These are phyloP conservation scores for Pinus tabuliformis DNA, from an alignment of 75 land plant species.

Conservation along the genomic window DNA sequence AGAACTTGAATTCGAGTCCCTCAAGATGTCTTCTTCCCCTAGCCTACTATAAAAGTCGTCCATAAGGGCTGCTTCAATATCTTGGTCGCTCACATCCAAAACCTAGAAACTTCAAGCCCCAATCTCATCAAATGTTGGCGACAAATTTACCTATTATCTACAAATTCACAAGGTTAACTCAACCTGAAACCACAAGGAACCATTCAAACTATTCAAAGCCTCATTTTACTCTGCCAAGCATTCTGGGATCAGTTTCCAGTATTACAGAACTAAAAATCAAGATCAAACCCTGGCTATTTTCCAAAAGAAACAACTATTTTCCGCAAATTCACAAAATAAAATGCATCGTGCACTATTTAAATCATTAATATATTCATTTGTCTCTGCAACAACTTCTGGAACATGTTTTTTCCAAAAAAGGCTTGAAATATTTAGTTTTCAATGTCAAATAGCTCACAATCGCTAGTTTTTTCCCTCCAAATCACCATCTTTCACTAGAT, in stretches of 20 bases:
- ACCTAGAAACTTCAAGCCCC: neutral
- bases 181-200: neutral
- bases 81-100: neutral
- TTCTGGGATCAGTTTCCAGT: neutral
- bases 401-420: neutral
- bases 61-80: constrained; percentile 3
- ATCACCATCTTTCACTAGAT: neutral
- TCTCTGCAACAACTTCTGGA: neutral
- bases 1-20: neutral
- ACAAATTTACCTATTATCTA: too few relatives aligned
- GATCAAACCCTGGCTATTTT: neutral
- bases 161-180: too few relatives aligned
- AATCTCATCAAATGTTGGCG: neutral
- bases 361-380: neutral
- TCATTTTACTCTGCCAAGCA: neutral
- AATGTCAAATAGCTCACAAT: neutral
- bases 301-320: neutral
- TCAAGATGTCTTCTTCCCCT: constrained; percentile 5
- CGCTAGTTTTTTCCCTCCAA: neutral
- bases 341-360: neutral
- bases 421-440: neutral
- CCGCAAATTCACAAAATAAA: neutral
- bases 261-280: too few relatives aligned
- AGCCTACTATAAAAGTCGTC: neutral
- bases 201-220: neutral